A percentile compares a stretch with the other conserved stretches of the same genome.
These are phyloP conservation scores for Zygotorulaspora florentina DNA, from an alignment of 805 yeast genomes.

Conservation along the genomic window DNA sequence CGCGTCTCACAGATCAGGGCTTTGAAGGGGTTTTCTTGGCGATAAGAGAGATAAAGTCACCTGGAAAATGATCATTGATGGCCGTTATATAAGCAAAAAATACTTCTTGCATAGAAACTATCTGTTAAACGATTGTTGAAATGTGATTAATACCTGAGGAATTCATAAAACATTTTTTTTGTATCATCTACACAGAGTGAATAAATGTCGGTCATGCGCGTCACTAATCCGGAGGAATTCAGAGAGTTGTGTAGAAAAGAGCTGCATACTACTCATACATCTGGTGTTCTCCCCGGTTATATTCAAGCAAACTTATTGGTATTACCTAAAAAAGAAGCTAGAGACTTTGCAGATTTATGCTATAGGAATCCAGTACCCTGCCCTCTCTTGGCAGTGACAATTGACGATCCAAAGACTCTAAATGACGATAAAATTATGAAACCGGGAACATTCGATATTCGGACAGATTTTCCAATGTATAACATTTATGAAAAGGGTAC, in stretches of 20 bases:
- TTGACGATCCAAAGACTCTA: constrained; percentile 26
- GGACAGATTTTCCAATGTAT: constrained; percentile 38
- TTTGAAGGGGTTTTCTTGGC: neutral
- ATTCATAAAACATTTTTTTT: neutral
- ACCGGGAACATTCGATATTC: constrained; percentile 28
- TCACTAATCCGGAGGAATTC: constrained; percentile 10
- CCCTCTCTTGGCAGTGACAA: constrained; percentile 36
- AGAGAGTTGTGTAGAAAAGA: constrained; percentile 18
- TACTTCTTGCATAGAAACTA: neutral
- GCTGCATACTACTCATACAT: constrained; percentile 17
- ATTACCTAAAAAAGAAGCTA: constrained; percentile 33
- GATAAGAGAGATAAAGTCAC: constrained; percentile 1
- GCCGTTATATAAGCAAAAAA: neutral
- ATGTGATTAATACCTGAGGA: neutral
- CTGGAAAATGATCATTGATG: neutral
- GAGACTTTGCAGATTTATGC: constrained; percentile 38
- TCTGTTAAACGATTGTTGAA: neutral
- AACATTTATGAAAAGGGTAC: constrained; percentile 35
- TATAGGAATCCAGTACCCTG: constrained; percentile 39
- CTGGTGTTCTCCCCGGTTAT: constrained; percentile 29
- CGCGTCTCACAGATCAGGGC: neutral
- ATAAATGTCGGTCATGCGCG: neutral
- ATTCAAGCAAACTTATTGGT: constrained; percentile 40
- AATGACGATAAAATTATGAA: constrained; percentile 12
- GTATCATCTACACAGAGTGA: neutral